Evolutionary conservation across 2,329 filamentous ascomycete species (phyloP), one percentile per base, ranked within the genome.

Genomic region (Ciborinia camelliae): DNA sequence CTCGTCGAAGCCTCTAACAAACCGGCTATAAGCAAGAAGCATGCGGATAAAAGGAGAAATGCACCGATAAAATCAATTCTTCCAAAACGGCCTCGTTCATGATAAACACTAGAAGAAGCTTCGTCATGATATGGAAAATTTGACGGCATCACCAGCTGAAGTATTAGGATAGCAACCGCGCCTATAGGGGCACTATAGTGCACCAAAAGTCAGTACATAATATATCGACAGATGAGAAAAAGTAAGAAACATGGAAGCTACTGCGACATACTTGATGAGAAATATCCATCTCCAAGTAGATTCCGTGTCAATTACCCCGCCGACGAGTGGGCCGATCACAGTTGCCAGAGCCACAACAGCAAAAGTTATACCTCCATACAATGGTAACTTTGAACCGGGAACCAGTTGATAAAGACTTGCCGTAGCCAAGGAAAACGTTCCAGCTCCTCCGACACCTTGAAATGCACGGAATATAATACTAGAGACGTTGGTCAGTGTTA

Each of bases 361-460:
- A 5, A 65, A 66, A 20, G 63, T 51, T 6, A 48, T 6, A 4
- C 12, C 41, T 18, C 30, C 37, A 32, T 60, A 76, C 59, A 78
- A 75, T 65, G 78, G 37, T n/a, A 32, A 50, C 10, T 50, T 48
- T 23, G 28, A 9, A 20, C n/a, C 26, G 23, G 57, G 57, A 26
- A 60, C 30, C 28, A 60, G 18, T 28, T 60, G 26, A 35, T 45
- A 60, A 18, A 60, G 14, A 26, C 30, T 35, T 12, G 37, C 45
- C 9, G 43, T 48, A n/a, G 57, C 14, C 23, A 60, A 20, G 48
- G 57, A 48, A 61, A 77, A 77, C 66, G 81, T 77, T 0, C 81
- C 81, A 3, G 79, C 80, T 0, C 74, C 78, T 0, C 81, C 82
- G 1, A 82, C 70, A 0, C 86, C 85, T 68, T 70, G 69, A 32